A percentile compares a stretch with the other conserved stretches of the same genome.
Conservation (phyloP, 2,329 filamentous ascomycete species). For the Fusarium dimerum region DNA sequence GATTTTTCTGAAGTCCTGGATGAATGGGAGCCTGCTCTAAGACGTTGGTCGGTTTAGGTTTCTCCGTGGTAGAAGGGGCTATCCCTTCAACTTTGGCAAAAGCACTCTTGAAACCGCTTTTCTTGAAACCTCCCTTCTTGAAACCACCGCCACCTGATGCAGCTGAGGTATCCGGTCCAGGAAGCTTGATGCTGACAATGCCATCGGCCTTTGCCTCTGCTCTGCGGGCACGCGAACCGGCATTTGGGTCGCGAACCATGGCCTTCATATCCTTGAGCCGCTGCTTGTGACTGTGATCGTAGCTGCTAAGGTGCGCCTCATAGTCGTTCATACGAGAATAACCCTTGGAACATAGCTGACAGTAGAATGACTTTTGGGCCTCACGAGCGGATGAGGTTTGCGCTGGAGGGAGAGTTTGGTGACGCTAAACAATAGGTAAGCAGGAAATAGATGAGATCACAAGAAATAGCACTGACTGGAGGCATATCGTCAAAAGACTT, state of each 20-base stretch:
- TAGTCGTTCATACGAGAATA: conserved; percentile 96
- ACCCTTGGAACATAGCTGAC: conserved; percentile 86
- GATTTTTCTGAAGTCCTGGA: conserved; percentile 21
- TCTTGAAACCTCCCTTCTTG: conserved; percentile 75
- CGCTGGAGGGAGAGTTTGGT: conserved; percentile 59
- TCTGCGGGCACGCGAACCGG: conserved; percentile 64
- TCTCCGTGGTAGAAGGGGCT: conserved; percentile 41
- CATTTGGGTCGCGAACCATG: conserved; percentile 72
- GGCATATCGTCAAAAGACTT: conserved; percentile 43
- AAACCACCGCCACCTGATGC: conserved; percentile 46
- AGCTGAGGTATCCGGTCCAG: conserved; percentile 31
- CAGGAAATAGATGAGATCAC: conserved; percentile 31
- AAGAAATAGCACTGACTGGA: conserved; percentile 52
- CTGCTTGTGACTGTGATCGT: conserved; percentile 95
- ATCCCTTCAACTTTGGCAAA: conserved; percentile 57
- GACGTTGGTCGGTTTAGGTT: conserved; percentile 34
- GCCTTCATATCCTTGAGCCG: conserved; percentile 86
- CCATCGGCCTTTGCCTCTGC: conserved; percentile 71
- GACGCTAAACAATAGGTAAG: conserved; percentile 43
- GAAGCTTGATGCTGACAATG: conserved; percentile 67
- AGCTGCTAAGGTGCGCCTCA: conserved; percentile 89
- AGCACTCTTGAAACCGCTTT: conserved; percentile 79
- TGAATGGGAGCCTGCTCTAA: conserved; percentile 21
- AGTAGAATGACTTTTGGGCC: conserved; percentile 80
- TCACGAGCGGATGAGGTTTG: conserved; percentile 69